Conservation (phyloP, 163 green algal species). For the Scenedesmus sp. region DNA sequence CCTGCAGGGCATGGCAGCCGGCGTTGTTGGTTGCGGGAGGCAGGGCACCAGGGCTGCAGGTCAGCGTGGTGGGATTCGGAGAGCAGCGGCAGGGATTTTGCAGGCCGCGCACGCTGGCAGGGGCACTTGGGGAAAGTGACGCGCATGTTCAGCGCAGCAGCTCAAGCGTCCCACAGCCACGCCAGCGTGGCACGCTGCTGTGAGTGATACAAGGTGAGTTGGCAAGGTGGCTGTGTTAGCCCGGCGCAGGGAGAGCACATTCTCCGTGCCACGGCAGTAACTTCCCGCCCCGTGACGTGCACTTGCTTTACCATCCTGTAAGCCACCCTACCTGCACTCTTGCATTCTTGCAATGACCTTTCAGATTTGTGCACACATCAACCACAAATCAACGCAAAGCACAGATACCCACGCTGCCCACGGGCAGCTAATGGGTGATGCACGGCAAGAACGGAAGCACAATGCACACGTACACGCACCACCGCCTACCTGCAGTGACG, state of each 20-base stretch:
- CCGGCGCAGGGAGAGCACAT: no score
- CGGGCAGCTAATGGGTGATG: no score
- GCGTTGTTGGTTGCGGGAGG: not conserved
- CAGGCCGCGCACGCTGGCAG: not conserved
- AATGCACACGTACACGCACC: not conserved
- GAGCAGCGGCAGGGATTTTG: not conserved
- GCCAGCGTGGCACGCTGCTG: not conserved
- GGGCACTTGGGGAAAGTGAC: not conserved
- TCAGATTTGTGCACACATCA: no score
- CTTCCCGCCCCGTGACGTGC: no score
- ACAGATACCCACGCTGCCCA: no score
- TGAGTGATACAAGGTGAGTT: no score
- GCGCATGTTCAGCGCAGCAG: not conserved
- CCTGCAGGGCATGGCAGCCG: not conserved
- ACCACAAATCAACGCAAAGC: no score
- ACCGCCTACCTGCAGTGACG: slow-evolving; percentile 22
- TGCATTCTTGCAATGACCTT: no score
- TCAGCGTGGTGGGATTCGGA: not conserved
- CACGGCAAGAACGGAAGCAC: not conserved
- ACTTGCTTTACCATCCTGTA: no score
- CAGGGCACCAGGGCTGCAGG: not conserved
- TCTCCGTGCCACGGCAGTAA: no score
- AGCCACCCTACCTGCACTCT: no score
- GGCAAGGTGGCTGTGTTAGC: no score
- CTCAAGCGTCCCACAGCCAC: not conserved